Evolutionary conservation across 1,284 basidiomycete genomes (phyloP).

Genomic region (Ceratobasidium papillatum): DNA sequence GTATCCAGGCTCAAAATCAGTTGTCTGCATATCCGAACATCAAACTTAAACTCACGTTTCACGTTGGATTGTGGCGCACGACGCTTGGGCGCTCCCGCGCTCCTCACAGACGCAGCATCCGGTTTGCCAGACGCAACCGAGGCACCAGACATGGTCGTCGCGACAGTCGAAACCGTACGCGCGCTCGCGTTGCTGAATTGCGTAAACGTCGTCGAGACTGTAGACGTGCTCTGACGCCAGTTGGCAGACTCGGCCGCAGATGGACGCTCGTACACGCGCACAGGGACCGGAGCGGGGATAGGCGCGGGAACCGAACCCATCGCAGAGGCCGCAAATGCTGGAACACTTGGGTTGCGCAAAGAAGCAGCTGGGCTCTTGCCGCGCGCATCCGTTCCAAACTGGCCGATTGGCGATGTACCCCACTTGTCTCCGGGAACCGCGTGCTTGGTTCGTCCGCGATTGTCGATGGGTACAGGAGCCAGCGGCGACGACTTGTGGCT

Average conservation of each 20-base stretch:
- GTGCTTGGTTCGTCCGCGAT: constrained; percentile 11
- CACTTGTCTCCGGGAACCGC: constrained; percentile 12
- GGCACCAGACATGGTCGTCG: constrained; percentile 73
- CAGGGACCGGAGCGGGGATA: constrained; percentile 52
- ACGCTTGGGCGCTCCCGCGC: constrained; percentile 18
- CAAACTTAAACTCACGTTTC: constrained; percentile 67
- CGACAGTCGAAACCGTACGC: constrained; percentile 75
- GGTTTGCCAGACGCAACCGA: constrained; percentile 52
- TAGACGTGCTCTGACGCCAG: constrained; percentile 55
- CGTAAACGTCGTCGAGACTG: constrained; percentile 70
- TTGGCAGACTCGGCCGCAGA: constrained; percentile 38
- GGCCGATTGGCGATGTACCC: constrained; percentile 28
- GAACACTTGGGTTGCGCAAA: not conserved
- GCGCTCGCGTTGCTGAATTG: constrained; percentile 78
- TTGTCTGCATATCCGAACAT: not conserved
- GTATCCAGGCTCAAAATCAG: not conserved
- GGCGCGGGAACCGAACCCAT: not conserved
- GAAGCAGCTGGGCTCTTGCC: not conserved
- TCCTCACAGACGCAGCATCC: constrained; percentile 29
- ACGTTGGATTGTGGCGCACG: constrained; percentile 63
- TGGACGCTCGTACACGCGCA: constrained; percentile 50
- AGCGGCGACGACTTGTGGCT: constrained; percentile 21
- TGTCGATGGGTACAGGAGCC: not conserved
- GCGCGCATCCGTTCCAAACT: constrained; percentile 18
- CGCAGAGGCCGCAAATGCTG: not conserved